Evolutionary conservation across 2,329 filamentous ascomycete genomes (phyloP).

Genomic region (Cladophialophora carrionii): DNA sequence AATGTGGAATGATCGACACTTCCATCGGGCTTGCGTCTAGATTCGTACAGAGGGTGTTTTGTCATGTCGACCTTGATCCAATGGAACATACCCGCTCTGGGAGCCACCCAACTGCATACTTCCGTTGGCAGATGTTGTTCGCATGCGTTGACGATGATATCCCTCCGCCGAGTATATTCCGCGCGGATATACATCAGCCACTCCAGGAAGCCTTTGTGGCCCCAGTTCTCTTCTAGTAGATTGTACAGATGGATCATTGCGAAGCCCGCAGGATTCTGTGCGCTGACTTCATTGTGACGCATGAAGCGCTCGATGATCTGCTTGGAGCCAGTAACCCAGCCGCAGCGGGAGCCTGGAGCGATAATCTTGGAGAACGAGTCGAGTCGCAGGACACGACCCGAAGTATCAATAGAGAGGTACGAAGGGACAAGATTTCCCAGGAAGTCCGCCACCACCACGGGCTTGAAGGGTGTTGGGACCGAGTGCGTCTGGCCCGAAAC

Average conservation of each 20-base stretch:
- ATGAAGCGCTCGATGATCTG: conserved; percentile 82
- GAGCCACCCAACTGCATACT: conserved; percentile 77
- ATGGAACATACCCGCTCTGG: conserved; percentile 88
- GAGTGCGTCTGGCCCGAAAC: conserved; percentile 46
- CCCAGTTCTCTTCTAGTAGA: conserved; percentile 91
- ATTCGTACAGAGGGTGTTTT: conserved; percentile 46
- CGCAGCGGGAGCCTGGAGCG: conserved; percentile 76
- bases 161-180: conserved; percentile 78
- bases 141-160: conserved; percentile 77
- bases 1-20: conserved; percentile 44
- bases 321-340: conserved; percentile 87
- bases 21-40: conserved; percentile 23
- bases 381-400: conserved; percentile 85
- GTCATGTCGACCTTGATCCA: conserved; percentile 55
- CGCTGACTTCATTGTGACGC: conserved; percentile 79
- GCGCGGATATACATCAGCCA: conserved; percentile 83
- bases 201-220: conserved; percentile 82
- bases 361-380: conserved; percentile 95
- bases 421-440: conserved; percentile 73
- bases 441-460: conserved; percentile 66
- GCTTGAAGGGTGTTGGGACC: conserved; percentile 58
- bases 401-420: conserved; percentile 76
- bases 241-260: conserved; percentile 84
- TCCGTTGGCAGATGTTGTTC: conserved; percentile 74
- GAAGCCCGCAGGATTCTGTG: conserved; percentile 83